Evolutionary conservation across 306 rosid species (phyloP).

Genomic region (Hippophae tibetana): DNA sequence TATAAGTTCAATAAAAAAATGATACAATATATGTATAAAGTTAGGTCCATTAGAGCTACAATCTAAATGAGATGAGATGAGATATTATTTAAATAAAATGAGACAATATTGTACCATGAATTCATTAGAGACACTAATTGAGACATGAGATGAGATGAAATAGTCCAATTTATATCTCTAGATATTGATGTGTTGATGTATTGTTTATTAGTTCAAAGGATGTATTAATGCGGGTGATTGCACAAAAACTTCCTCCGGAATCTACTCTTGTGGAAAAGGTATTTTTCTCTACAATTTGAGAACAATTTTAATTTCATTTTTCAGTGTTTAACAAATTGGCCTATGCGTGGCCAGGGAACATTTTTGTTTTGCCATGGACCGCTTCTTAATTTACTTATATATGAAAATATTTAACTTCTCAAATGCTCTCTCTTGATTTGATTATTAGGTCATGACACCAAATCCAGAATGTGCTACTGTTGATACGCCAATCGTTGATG

Average conservation of each 20-base stretch:
- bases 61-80: not conserved
- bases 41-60: too few relatives aligned
- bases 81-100: too few relatives aligned
- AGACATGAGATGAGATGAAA: too few relatives aligned
- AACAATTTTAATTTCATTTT: conserved; percentile 2
- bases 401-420: not conserved
- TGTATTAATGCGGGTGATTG: conserved; percentile 84
- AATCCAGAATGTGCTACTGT: conserved; percentile 80
- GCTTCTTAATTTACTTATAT: not conserved
- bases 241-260: conserved; percentile 64
- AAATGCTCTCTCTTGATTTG: conserved; percentile 11
- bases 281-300: conserved; percentile 13
- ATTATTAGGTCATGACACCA: conserved; percentile 76
- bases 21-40: too few relatives aligned
- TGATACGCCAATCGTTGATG: conserved; percentile 92
- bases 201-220: conserved; percentile 63
- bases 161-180: too few relatives aligned
- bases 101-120: too few relatives aligned
- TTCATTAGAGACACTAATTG: too few relatives aligned
- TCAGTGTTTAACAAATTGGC: not conserved
- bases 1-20: too few relatives aligned
- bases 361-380: too few relatives aligned
- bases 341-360: too few relatives aligned
- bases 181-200: too few relatives aligned
- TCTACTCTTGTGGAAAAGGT: conserved; percentile 87